Percentiles rank a stretch among this genome's conserved stretches.
phyloP scores from a whole-genome alignment of 1,284 basidiomycete species.

The Erythrobasidium hasegawianum region DNA sequence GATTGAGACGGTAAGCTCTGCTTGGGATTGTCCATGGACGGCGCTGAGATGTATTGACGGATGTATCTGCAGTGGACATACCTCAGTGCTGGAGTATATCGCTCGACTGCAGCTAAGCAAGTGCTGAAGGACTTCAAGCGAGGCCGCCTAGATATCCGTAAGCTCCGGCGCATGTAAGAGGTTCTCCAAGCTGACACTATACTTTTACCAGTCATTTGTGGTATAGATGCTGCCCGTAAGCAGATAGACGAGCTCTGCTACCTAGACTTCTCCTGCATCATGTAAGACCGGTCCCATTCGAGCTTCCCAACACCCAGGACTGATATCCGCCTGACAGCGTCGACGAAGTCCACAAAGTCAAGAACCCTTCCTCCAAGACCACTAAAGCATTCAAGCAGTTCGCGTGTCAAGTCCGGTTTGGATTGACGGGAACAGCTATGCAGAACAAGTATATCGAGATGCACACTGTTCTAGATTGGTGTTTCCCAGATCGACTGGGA shows the following conservation, averaged over 20 bases:
- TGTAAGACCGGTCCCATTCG: background rate
- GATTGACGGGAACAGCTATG: constrained; percentile 73
- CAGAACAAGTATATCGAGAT: constrained; percentile 80
- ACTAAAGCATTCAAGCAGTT: constrained; percentile 65
- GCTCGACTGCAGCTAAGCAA: constrained; percentile 28
- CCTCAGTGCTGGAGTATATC: constrained; percentile 33
- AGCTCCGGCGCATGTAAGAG: too few relatives aligned
- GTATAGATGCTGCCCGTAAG: constrained; percentile 63
- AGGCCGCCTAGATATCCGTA: constrained; percentile 57
- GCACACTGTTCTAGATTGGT: constrained; percentile 78
- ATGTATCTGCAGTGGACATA: constrained; percentile 58
- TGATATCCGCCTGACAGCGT: constrained; percentile 68
- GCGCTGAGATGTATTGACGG: constrained; percentile 13
- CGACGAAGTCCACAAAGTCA: constrained; percentile 77
- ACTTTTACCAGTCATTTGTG: constrained; percentile 70
- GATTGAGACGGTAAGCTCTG: constrained; percentile 56
- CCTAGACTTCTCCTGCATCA: constrained; percentile 50
- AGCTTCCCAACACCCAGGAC: constrained; percentile 41
- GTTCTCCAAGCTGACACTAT: too few relatives aligned
- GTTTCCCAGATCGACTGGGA: constrained; percentile 66
- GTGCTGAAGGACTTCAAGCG: constrained; percentile 65
- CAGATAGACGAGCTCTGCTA: constrained; percentile 64
- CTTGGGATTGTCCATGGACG: too few relatives aligned
- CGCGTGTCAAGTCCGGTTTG: constrained; percentile 62
- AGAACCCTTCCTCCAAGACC: constrained; percentile 63